Evolutionary conservation across 1,139 yeast species (phyloP).

Genomic region (Pichia sp.): DNA sequence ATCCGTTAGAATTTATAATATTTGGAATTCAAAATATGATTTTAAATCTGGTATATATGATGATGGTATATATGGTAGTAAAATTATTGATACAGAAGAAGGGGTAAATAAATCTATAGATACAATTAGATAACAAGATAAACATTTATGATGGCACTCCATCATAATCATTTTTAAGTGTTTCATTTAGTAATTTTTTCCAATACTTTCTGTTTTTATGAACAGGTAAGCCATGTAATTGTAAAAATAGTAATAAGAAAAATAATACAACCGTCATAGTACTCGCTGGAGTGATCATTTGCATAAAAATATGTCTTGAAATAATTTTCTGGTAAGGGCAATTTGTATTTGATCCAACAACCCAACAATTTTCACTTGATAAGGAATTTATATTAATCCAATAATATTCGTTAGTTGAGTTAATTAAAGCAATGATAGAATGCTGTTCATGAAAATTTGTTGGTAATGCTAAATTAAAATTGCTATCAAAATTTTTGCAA

Average conservation of each 20-base stretch:
- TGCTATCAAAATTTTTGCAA: conserved; percentile 15
- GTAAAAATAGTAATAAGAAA: conserved; percentile 33
- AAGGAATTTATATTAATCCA: conserved; percentile 89
- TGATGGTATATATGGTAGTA: conserved; percentile 47
- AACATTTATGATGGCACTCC: conserved; percentile 51
- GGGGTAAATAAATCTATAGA: conserved; percentile 34
- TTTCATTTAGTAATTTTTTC: conserved; percentile 42
- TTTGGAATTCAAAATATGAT: conserved; percentile 48
- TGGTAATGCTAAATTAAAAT: conserved; percentile 50
- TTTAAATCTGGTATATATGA: conserved; percentile 34
- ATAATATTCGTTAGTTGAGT: conserved; percentile 29
- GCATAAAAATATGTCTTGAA: conserved; percentile 50
- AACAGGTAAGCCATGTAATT: conserved; percentile 41
- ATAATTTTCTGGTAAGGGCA: conserved; percentile 71
- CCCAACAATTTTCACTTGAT: conserved; percentile 73
- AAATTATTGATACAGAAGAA: conserved; percentile 51
- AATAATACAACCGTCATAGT: conserved; percentile 49
- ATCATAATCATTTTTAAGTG: conserved; percentile 46
- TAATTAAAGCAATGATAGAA: conserved; percentile 22
- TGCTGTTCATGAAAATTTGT: conserved; percentile 41
- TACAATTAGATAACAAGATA: not conserved
- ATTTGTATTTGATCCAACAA: conserved; percentile 63
- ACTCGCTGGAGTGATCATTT: conserved; percentile 61
- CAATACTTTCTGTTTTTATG: conserved; percentile 52
- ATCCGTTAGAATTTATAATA: conserved; percentile 62